Percentiles rank a stretch among this genome's conserved stretches.
Conservation (phyloP, 2,329 filamentous ascomycete genomes). For the Sarocladium strictum region DNA sequence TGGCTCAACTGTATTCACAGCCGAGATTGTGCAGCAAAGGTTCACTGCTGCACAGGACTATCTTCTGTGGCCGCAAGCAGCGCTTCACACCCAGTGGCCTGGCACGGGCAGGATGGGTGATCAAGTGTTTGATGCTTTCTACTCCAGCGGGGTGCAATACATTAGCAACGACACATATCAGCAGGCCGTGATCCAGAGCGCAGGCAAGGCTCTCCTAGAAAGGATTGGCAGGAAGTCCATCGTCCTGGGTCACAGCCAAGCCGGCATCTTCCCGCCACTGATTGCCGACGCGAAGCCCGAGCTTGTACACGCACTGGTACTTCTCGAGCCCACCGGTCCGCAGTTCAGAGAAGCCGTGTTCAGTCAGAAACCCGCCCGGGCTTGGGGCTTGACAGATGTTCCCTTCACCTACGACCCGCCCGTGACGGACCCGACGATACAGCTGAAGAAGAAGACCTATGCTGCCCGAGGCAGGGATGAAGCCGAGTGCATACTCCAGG, state of each 20-base stretch:
- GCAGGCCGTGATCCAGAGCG: slow-evolving; percentile 29
- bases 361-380: slow-evolving; percentile 24
- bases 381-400: slow-evolving; percentile 43
- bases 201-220: slow-evolving; percentile 36
- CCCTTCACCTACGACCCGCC: slow-evolving; percentile 41
- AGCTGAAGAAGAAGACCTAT: slow-evolving; percentile 26
- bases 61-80: slow-evolving; percentile 32
- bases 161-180: slow-evolving; percentile 25
- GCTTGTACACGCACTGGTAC: slow-evolving; percentile 34
- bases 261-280: slow-evolving; percentile 34
- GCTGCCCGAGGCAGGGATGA: slow-evolving; percentile 12
- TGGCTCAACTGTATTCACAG: slow-evolving; percentile 21
- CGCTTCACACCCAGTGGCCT: slow-evolving; percentile 37
- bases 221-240: slow-evolving; percentile 34
- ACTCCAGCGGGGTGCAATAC: slow-evolving; percentile 32
- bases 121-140: slow-evolving; percentile 34
- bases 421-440: slow-evolving; percentile 26
- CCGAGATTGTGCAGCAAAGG: slow-evolving; percentile 27
- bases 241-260: slow-evolving; percentile 40
- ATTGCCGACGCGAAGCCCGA: slow-evolving; percentile 34
- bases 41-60: slow-evolving; percentile 30
- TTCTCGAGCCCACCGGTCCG: slow-evolving; percentile 41
- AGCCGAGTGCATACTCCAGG: slow-evolving; percentile 25
- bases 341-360: slow-evolving; percentile 38
- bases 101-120: slow-evolving; percentile 33